phyloP scores from a whole-genome alignment of 2,329 filamentous ascomycete genomes.

The Stromatinia cepivora region DNA sequence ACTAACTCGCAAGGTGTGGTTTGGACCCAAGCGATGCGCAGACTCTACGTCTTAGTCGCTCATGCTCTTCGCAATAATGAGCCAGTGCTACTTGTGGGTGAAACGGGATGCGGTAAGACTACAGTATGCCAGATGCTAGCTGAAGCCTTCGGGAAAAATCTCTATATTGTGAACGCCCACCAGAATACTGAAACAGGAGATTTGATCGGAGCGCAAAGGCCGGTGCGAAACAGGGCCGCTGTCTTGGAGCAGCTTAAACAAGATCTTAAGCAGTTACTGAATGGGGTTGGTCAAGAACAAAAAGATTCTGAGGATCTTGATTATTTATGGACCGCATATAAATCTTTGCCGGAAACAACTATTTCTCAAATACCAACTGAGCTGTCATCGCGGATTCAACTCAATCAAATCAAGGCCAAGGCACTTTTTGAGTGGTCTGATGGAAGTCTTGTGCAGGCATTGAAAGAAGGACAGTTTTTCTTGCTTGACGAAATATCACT shows the following conservation, averaged over 20 bases:
- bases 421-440: conserved; percentile 96
- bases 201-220: conserved; percentile 91
- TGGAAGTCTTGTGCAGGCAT: conserved; percentile 88
- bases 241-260: conserved; percentile 65
- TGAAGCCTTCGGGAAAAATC: conserved; percentile 70
- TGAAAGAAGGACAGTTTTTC: conserved; percentile 88
- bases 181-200: conserved; percentile 98
- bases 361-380: conserved; percentile 40
- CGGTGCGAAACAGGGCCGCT: conserved; percentile 78
- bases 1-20: conserved; percentile 68
- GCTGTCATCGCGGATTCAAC: conserved; percentile 44
- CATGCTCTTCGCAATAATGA: conserved; percentile 87
- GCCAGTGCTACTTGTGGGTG: conserved; percentile 89
- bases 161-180: conserved; percentile 94
- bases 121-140: conserved; percentile 92
- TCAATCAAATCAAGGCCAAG: conserved; percentile 64
- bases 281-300: conserved; percentile 47
- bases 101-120: conserved; percentile 97
- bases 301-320: conserved; percentile 62
- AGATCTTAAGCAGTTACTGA: conserved; percentile 56
- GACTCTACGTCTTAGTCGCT: conserved; percentile 86
- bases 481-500: conserved; percentile 96
- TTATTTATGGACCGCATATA: conserved; percentile 47
- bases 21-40: conserved; percentile 93
- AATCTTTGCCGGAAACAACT: conserved; percentile 50